Base-by-base conservation (phyloP, 805 yeast species). In the Zygotorulaspora chibaensis region DNA sequence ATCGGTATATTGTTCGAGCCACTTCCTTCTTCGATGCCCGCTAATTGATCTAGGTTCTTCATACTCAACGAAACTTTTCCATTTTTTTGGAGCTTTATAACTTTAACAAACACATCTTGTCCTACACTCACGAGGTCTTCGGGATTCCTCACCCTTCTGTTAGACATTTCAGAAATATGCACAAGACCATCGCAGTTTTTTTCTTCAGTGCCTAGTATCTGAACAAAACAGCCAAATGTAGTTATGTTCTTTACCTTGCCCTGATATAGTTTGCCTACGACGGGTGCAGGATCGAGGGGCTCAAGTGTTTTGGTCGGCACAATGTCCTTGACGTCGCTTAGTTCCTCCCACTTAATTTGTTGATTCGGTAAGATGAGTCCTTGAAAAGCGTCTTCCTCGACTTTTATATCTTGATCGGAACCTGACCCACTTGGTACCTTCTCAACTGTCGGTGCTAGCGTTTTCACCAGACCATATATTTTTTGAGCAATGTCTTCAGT, bases 201-300 rank as follows among this genome's bases (percentile, higher is more conserved):
- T 11, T 59, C 58, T 33, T 57, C 46, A 2, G 71, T 56, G 0
- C 73, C 78, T 5, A 63, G 52, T 1, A 90, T 61, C 8, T 77
- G 64, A 0, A 88, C 76, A 59, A 90, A 91, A 1, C 88, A 95
- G 0, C 98, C 97, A 65, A 80, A 90, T 2, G 75, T 63, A 35
- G 80, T 79, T 1, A 86, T 55, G 37, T 76, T 78, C 38, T 71
- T 72, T 2, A 91, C 83, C 20, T 52, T 64, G 0, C 95, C 97
- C 25, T 63, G 63, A 54, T 83, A 81, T 0, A 86, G 67, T 18
- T 71, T 62, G 13, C 78, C 80, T 1, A 71, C 47, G 4, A 61
- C 52, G 0, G 79, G 70, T 2, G 57, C 58, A 3, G 56, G 56
- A 45, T 63, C 70, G 35, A 59, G 50, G 29, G 38, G 35, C 13